These are phyloP conservation scores for Fusarium mangiferae DNA, from an alignment of 2,329 filamentous ascomycete genomes.

Conservation along the genomic window DNA sequence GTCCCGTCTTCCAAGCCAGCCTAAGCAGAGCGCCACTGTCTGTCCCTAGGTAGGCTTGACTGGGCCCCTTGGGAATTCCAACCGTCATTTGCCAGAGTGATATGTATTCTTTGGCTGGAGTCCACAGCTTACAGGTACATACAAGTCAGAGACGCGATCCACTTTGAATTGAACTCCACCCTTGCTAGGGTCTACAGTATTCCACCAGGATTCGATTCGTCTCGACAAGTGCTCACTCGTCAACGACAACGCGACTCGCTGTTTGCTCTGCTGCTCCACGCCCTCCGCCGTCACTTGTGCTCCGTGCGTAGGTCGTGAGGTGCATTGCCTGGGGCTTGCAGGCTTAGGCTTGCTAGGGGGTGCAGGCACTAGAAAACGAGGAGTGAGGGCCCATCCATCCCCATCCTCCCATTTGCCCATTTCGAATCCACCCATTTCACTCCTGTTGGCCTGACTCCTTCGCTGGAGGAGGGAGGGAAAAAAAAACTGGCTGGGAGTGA, in stretches of 20 bases:
- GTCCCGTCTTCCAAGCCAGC: slow-evolving; percentile 3
- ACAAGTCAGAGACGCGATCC: not conserved
- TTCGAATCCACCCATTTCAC: slow-evolving; percentile 11
- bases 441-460: slow-evolving; percentile 13
- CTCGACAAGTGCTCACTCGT: slow-evolving; percentile 17
- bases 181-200: not conserved
- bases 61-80: slow-evolving; percentile 1
- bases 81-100: slow-evolving; percentile 24
- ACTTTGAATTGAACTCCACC: slow-evolving; percentile 3
- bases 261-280: slow-evolving; percentile 21
- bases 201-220: slow-evolving; percentile 15
- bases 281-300: slow-evolving; percentile 38
- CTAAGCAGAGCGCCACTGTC: slow-evolving; percentile 18
- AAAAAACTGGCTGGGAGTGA: slow-evolving; percentile 14
- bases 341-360: slow-evolving; percentile 5
- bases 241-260: slow-evolving; percentile 17
- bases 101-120: slow-evolving; percentile 13
- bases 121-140: not conserved
- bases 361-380: slow-evolving; percentile 3
- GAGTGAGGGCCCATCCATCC: slow-evolving; percentile 14
- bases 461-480: not conserved
- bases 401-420: not conserved
- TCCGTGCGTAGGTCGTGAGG: slow-evolving; percentile 32
- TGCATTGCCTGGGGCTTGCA: slow-evolving; percentile 29
- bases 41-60: not conserved